Conservation (phyloP, 75 land plant species). For the Cunninghamia lanceolata region DNA sequence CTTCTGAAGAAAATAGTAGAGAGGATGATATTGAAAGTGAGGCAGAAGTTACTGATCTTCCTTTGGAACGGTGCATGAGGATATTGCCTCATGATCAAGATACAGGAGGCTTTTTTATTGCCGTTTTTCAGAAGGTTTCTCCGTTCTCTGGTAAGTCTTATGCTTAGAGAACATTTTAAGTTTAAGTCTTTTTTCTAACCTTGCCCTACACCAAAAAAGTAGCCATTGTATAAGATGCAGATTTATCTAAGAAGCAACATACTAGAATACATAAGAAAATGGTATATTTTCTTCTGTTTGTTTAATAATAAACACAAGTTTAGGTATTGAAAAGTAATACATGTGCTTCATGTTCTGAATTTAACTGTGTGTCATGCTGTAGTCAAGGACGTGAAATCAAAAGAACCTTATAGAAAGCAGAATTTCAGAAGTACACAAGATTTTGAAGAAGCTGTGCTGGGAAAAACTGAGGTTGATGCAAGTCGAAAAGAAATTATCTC, state of each 20-base stretch:
- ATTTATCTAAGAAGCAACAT: neutral
- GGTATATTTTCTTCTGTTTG: neutral
- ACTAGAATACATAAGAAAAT: neutral
- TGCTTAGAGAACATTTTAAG: too few species aligned
- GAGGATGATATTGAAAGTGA: slow-evolving; percentile 29
- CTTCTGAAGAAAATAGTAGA: neutral
- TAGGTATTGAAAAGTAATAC: neutral
- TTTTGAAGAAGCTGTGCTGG: neutral
- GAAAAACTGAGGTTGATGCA: neutral
- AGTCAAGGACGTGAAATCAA: slow-evolving; percentile 11
- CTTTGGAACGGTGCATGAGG: slow-evolving; percentile 87
- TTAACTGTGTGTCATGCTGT: neutral
- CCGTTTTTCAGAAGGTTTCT: slow-evolving; percentile 76
- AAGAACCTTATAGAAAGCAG: neutral
- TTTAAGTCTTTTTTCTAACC: neutral
- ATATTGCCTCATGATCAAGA: slow-evolving; percentile 99
- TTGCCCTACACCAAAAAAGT: neutral
- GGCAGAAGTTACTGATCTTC: slow-evolving; percentile 59
- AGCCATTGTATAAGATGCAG: neutral
- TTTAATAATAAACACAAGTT: neutral
- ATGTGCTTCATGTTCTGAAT: neutral
- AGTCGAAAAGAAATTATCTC: neutral
- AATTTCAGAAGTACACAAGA: neutral
- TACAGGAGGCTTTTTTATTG: slow-evolving; percentile 96
- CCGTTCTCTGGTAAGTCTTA: slow-evolving; percentile 55